Conservation (phyloP, 176 grass and related monocot species). For the maize (Zea mays) region DNA sequence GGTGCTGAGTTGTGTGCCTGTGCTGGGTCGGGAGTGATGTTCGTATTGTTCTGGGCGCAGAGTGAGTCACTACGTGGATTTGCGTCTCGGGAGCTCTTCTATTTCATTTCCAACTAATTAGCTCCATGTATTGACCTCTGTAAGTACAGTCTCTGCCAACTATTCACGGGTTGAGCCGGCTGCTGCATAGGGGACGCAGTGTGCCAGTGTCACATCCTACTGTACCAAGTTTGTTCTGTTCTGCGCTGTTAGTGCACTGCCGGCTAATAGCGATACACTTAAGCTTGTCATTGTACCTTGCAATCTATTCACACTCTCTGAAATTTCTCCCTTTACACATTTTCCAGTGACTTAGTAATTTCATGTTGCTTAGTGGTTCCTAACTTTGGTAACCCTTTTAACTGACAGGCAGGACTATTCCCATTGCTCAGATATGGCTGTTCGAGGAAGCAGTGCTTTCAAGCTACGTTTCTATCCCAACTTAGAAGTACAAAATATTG, state of each 20-base stretch:
- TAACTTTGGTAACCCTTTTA: slow-evolving; percentile 31
- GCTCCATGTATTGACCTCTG: background rate
- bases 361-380: background rate
- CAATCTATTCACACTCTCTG: background rate
- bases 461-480: slow-evolving; percentile 32
- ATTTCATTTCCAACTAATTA: background rate
- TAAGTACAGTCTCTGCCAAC: background rate
- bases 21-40: background rate
- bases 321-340: background rate
- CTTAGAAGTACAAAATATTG: slow-evolving; percentile 10
- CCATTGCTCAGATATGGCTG: slow-evolving; percentile 37
- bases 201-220: background rate
- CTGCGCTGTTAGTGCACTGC: background rate
- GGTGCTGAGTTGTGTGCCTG: background rate
- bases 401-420: slow-evolving; percentile 46
- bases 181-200: background rate
- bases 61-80: slow-evolving; percentile 4
- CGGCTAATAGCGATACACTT: background rate
- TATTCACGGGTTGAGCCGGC: background rate
- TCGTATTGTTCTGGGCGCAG: background rate
- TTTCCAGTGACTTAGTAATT: background rate
- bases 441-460: slow-evolving; percentile 9
- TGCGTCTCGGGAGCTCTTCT: background rate
- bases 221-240: background rate
- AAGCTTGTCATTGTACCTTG: background rate